A percentile compares a stretch with the other conserved stretches of the same genome.
Evolutionary conservation across 331 rosid species (phyloP).

Genomic region (Spiraea crenata): DNA sequence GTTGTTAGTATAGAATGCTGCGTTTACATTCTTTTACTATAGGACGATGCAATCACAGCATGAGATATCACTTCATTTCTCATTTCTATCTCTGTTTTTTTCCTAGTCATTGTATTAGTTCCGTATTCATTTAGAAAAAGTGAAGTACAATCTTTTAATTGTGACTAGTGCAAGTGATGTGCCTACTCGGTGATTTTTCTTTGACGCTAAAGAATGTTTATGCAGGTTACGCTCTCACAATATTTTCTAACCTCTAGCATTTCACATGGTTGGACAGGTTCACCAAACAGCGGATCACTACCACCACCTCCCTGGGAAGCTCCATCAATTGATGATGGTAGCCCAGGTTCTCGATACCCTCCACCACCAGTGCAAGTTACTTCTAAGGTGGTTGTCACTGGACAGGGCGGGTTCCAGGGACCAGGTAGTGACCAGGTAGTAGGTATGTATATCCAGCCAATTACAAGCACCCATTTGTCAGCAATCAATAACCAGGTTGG

Average conservation of each 20-base stretch:
- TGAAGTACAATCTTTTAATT: conserved; percentile 11
- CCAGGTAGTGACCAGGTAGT: conserved; percentile 59
- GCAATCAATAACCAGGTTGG: conserved; percentile 52
- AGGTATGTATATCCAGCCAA: conserved; percentile 73
- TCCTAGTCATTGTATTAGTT: neutral
- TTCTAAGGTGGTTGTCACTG: conserved; percentile 48
- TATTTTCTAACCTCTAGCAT: conserved; percentile 18
- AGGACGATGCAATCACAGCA: conserved; percentile 10
- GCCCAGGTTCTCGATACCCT: conserved; percentile 64
- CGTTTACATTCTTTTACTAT: conserved; percentile 27
- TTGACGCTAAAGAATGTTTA: conserved; percentile 18
- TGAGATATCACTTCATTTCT: conserved; percentile 15
- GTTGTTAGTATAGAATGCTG: conserved; percentile 24
- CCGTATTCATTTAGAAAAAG: neutral
- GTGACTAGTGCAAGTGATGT: conserved; percentile 11
- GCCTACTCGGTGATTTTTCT: conserved; percentile 27
- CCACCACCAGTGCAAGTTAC: conserved; percentile 57
- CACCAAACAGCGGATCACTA: conserved; percentile 58
- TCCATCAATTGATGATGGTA: conserved; percentile 56
- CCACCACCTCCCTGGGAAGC: conserved; percentile 99
- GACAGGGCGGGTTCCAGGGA: conserved; percentile 46
- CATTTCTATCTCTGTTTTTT: neutral
- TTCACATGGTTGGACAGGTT: conserved; percentile 49
- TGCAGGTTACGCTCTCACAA: conserved; percentile 14
- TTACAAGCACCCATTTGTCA: conserved; percentile 49